Base-by-base conservation (phyloP, 371 early-diverging fungal species). In the Mortierella sp. region DNA sequence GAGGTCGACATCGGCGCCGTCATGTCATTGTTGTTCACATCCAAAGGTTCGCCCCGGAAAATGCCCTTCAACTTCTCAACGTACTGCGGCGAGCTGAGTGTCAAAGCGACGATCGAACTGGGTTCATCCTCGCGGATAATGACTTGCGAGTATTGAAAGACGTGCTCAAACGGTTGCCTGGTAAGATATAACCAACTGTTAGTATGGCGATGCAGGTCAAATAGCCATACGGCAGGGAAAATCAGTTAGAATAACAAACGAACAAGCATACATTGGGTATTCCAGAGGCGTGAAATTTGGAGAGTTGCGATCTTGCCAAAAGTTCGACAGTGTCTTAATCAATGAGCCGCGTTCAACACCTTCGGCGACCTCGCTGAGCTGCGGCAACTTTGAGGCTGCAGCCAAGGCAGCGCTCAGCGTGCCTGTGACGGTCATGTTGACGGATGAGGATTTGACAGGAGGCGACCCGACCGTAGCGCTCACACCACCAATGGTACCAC, bases 51-150 rank as follows among this genome's bases (percentile, higher is more conserved):
- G 26, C 64, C 69, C 24, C 64, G 53, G 24, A 76, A 70, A 17
- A 76, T 60, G 0, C 66, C 78, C 44, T 65, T 70, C 17, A 76
- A 51, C 44, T 62, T 70, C 9, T 70, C 70, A 3, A 76, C 78
- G 34, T 76, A 76, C 21, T 65, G 61, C 17, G 66, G 66, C 0
- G 78, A 76, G 26, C 78, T 76, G 31, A 97, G 81, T 7, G 96
- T 89, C 62, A 92, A 92, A 0, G 98, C 95, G 31, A 98, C 90
- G 50, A 98, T 94, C 0, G 97, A 95, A 65, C 93, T 93, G 4
- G 96, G 97, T 69, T 98, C 97, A 43, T 94, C 92, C 78, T 97
- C 97, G 37, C 96, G 85, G 1, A 97, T 90, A 28, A 97, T 87
- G 41, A 97, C 88, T 17, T 83, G 82, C 0, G 95, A 95, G 44